phyloP scores from a whole-genome alignment of 495 filamentous ascomycete species.

The Neurospora africana region DNA sequence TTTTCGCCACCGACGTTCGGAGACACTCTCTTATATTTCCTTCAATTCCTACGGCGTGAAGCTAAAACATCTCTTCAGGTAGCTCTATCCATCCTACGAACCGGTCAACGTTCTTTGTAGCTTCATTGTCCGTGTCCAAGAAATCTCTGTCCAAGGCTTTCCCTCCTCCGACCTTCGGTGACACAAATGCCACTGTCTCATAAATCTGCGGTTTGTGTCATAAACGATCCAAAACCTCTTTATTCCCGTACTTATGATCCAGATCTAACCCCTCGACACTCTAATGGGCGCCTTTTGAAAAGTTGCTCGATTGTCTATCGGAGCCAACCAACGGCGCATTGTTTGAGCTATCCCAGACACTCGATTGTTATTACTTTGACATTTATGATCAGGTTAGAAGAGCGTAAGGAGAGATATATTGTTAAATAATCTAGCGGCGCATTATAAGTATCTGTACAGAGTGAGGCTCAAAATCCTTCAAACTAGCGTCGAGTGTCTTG shows the following conservation, averaged over 20 bases:
- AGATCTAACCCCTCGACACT: rapidly evolving
- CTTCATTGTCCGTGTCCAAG: not conserved
- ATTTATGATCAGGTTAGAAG: rapidly evolving
- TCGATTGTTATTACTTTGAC: not conserved
- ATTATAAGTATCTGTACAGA: rapidly evolving
- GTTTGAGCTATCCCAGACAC: not conserved
- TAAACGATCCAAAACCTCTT: too few species aligned
- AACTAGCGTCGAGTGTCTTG: not conserved
- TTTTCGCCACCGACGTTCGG: not conserved
- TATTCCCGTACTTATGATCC: not conserved
- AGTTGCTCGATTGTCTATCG: not conserved
- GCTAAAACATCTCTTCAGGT: not conserved
- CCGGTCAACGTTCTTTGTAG: rapidly evolving
- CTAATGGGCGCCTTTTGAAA: rapidly evolving
- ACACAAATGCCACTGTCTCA: not conserved
- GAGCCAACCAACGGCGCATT: not conserved
- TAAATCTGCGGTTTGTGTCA: not conserved
- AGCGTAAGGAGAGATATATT: rapidly evolving
- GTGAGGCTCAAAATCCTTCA: not conserved
- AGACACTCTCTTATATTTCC: not conserved
- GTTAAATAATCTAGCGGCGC: not conserved
- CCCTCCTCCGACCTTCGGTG: not conserved
- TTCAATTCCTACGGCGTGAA: rapidly evolving
- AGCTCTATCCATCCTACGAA: rapidly evolving
- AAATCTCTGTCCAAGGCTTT: not conserved